A percentile compares a stretch with the other conserved stretches of the same genome.
These are phyloP conservation scores for Chlamydomonas reinhardtii DNA, from an alignment of 163 green algal genomes.

Conservation along the genomic window DNA sequence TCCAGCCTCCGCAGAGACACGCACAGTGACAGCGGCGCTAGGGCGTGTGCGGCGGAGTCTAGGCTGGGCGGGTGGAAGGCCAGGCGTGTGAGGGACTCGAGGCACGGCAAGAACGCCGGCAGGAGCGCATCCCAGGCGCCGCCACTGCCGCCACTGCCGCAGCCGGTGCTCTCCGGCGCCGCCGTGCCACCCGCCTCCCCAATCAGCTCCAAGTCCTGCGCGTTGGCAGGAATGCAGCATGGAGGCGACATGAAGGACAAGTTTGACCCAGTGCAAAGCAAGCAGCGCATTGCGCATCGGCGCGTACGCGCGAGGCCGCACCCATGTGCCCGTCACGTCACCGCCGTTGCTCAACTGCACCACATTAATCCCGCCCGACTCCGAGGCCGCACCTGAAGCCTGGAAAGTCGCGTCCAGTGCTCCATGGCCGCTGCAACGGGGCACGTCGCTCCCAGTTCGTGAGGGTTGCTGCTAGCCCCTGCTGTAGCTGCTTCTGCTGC, in stretches of 20 bases:
- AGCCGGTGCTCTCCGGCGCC: no score
- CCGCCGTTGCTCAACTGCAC: no score
- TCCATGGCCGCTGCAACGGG: not conserved
- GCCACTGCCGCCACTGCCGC: no score
- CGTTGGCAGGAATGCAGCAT: not conserved
- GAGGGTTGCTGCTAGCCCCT: not conserved
- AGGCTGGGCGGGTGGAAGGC: conserved; percentile 22
- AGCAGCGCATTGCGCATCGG: no score
- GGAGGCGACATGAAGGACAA: no score
- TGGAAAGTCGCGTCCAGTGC: conserved; percentile 14
- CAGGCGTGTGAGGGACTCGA: conserved; percentile 16
- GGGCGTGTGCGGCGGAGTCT: not conserved
- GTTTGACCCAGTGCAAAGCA: no score
- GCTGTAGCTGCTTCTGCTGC: not conserved
- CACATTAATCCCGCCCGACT: no score
- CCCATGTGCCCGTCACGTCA: no score
- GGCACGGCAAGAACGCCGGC: conserved; percentile 7
- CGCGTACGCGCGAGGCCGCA: no score
- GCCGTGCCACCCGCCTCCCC: not conserved
- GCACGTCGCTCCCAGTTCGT: not conserved
- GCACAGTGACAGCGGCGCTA: not conserved
- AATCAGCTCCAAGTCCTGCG: conserved; percentile 31
- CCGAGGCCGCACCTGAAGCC: not conserved
- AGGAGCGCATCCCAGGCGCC: conserved; percentile 29
- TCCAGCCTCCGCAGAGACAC: not conserved